Evolutionary conservation across 2,329 filamentous ascomycete genomes (phyloP).

Genomic region (Epichloe coenophiala): DNA sequence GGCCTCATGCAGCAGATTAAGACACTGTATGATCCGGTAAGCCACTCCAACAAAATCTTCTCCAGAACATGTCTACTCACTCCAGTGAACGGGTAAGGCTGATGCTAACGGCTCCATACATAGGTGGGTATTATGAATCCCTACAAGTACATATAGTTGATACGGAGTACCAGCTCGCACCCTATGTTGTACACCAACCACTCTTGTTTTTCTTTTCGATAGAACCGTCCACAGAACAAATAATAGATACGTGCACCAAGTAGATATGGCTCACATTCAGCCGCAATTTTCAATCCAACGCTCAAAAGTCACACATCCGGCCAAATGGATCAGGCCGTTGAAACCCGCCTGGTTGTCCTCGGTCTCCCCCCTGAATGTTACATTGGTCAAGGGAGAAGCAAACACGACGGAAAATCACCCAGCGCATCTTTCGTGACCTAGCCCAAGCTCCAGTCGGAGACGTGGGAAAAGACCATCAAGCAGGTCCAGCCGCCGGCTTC

Average conservation of each 20-base stretch:
- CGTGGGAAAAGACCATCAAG: conserved; percentile 14
- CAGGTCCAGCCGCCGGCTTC: conserved; percentile 29
- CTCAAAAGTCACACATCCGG: too few species aligned
- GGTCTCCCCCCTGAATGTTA: too few species aligned
- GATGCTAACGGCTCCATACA: conserved; percentile 23
- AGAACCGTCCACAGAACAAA: too few species aligned
- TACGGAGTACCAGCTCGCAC: too few species aligned
- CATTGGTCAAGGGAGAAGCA: too few species aligned
- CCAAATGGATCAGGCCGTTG: too few species aligned
- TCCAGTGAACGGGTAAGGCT: conserved; percentile 9
- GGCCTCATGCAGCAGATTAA: conserved; percentile 92
- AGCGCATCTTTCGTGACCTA: conserved; percentile 13
- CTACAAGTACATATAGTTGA: conserved; percentile 72
- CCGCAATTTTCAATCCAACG: too few species aligned
- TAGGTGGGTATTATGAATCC: conserved; percentile 96
- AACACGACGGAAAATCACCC: not conserved
- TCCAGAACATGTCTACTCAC: not conserved
- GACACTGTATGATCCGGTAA: conserved; percentile 82
- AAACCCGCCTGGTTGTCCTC: too few species aligned
- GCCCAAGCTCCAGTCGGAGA: conserved; percentile 11
- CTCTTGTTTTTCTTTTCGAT: too few species aligned
- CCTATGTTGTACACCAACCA: too few species aligned
- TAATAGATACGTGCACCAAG: too few species aligned
- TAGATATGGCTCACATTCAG: too few species aligned
- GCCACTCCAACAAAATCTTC: conserved; percentile 19